phyloP scores from a whole-genome alignment of 2,329 filamentous ascomycete genomes.

The Aspergillus sp. region DNA sequence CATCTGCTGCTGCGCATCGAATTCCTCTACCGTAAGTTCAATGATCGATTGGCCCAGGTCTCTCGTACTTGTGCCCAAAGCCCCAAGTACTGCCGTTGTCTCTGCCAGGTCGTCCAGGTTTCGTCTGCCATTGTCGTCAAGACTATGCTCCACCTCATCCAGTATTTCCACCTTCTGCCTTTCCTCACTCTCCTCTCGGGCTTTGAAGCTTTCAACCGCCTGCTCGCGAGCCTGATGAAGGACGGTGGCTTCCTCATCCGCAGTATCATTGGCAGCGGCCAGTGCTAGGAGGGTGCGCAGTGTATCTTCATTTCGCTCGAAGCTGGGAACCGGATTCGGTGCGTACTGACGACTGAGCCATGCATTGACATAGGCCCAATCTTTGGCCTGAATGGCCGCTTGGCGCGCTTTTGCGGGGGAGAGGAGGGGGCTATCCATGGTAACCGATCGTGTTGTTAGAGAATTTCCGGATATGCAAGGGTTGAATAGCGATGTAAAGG shows the following conservation, averaged over 20 bases:
- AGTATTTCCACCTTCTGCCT: conserved; percentile 49
- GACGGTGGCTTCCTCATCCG: conserved; percentile 46
- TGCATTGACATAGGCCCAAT: conserved; percentile 84
- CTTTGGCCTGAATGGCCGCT: conserved; percentile 78
- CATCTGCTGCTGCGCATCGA: conserved; percentile 58
- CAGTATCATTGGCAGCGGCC: conserved; percentile 73
- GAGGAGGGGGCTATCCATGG: conserved; percentile 50
- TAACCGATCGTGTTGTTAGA: not conserved
- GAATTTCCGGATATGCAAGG: not conserved
- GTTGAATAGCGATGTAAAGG: not conserved
- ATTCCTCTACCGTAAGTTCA: conserved; percentile 56
- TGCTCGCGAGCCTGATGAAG: conserved; percentile 42
- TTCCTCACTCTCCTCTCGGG: conserved; percentile 31
- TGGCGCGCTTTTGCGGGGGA: conserved; percentile 68
- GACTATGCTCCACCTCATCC: conserved; percentile 54
- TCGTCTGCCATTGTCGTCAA: conserved; percentile 55
- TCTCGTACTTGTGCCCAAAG: conserved; percentile 52
- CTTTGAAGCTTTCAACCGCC: conserved; percentile 34
- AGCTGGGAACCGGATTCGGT: conserved; percentile 64
- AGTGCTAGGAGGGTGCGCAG: conserved; percentile 73
- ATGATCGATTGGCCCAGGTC: conserved; percentile 57
- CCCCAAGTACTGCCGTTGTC: conserved; percentile 54
- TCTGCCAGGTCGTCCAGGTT: conserved; percentile 62
- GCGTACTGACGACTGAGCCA: conserved; percentile 76
- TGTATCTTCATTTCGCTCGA: conserved; percentile 86